Base-by-base conservation (phyloP, 768 basidiomycete species). In the Tricholoma terreum region DNA sequence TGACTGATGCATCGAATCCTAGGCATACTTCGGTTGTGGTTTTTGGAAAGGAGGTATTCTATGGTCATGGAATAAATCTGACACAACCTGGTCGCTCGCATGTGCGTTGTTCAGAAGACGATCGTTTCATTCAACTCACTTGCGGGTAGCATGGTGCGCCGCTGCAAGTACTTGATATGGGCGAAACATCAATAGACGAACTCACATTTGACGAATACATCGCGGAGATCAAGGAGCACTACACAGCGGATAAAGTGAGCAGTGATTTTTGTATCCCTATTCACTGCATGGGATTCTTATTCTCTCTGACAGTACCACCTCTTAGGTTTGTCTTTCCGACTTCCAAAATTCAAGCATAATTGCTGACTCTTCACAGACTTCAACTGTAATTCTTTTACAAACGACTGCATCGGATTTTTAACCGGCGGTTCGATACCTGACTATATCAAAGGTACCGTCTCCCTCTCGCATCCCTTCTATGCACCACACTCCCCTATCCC, bases 21-120 rank as follows among this genome's bases (percentile, higher is more conserved):
- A 91, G 93, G 94, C 95, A 98, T 72, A 96, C 95, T 0, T 93
- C 92, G 14, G 81, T 98, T 19, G 94, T 97, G 46, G 86, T 88
- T 3, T 97, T 84, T 69, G 85, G 85, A 2, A 85, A 86, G 64
- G 95, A 98, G 67, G 74, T 92, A 27, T 96, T 91, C 65, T 98
- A 94, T 69, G 94, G 95, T 2, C 90, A 86, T 63, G 95, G 95
- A 2, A 94, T 98, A 56, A 73, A 66, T 49, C 81, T 81, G 21
- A 84, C 88, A 0, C 62, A 65, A 1, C 94, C 95, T 0, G 94
- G 94, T 12, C 78, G 75, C 62, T 94, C 94, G 2, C 92, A 94
- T 75, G 91, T 91, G 69, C 58, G 89, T 52, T 43, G 12, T 11
- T 36, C 36, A 19, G 11, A 15, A 14, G 24, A 7, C 30, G 6